Conservation (phyloP, 306 rosid species). For the Castanospermum australe region DNA sequence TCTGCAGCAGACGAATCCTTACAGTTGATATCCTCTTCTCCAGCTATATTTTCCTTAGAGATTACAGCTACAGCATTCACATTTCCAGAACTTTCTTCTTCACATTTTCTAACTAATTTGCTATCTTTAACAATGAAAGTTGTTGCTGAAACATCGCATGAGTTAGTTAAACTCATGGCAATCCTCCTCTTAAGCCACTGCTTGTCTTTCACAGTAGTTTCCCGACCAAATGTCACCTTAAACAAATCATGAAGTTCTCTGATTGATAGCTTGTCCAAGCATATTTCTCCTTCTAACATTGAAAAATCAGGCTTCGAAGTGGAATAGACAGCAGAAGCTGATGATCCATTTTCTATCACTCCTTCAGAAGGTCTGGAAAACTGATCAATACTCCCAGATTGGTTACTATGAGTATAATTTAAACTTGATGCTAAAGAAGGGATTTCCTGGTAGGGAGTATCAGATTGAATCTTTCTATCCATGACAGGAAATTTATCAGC, state of each 20-base stretch:
- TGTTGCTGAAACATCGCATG: slow-evolving; percentile 76
- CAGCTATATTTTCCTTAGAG: slow-evolving; percentile 30
- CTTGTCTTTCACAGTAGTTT: slow-evolving; percentile 93
- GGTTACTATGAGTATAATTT: slow-evolving; percentile 45
- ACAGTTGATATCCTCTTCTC: slow-evolving; percentile 35
- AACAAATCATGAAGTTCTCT: slow-evolving; percentile 91
- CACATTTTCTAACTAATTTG: slow-evolving; percentile 50
- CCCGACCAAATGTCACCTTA: slow-evolving; percentile 88
- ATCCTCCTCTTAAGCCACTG: slow-evolving; percentile 94
- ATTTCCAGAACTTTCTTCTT: slow-evolving; percentile 46
- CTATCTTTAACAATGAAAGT: slow-evolving; percentile 65
- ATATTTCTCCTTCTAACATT: slow-evolving; percentile 66
- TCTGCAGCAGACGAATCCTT: slow-evolving; percentile 47
- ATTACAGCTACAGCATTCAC: slow-evolving; percentile 32
- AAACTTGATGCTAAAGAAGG: slow-evolving; percentile 49
- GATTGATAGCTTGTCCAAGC: slow-evolving; percentile 83
- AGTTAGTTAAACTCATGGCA: slow-evolving; percentile 88
- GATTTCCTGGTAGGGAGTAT: slow-evolving; percentile 50
- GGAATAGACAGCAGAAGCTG: slow-evolving; percentile 57
- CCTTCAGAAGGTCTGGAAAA: slow-evolving; percentile 61
- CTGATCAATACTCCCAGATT: slow-evolving; percentile 52
- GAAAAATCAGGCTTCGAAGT: slow-evolving; percentile 51
- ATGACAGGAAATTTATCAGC: slow-evolving; percentile 46
- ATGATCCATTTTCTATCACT: slow-evolving; percentile 57
- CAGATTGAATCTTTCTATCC: slow-evolving; percentile 47